Conservation (phyloP, 129 eudicot species). For the Heracleum sosnowskyi region DNA sequence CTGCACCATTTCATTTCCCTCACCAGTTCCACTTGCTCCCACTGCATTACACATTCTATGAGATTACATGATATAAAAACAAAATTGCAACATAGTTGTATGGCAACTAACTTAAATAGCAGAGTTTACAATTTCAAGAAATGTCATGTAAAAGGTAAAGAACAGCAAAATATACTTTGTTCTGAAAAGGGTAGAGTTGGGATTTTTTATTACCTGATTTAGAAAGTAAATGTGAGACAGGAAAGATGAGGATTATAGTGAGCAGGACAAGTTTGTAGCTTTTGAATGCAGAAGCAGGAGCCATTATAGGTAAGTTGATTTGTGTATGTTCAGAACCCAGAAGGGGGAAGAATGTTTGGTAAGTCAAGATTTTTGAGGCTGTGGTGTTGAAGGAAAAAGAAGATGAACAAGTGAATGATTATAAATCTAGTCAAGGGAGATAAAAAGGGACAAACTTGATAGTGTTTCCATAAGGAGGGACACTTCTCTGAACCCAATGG, state of each 20-base stretch:
- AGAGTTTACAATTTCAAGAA: background rate
- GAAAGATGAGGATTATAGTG: constrained; percentile 7
- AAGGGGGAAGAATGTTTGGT: background rate
- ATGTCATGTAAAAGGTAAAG: background rate
- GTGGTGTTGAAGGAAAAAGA: background rate
- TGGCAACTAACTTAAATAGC: background rate
- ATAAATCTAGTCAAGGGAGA: background rate
- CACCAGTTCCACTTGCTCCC: background rate
- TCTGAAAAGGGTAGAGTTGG: background rate
- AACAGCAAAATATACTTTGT: background rate
- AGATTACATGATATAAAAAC: background rate
- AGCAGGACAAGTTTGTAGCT: constrained; percentile 12
- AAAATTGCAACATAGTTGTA: background rate
- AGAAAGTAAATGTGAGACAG: constrained; percentile 13
- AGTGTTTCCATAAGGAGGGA: constrained; percentile 10
- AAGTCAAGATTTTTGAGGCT: background rate
- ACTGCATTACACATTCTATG: background rate
- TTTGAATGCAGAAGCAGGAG: constrained; percentile 10
- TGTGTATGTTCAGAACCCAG: background rate
- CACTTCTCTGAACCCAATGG: constrained; percentile 11
- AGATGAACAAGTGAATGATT: constrained; percentile 4
- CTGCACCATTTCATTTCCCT: constrained; percentile 1
- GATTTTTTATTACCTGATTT: constrained; percentile 14
- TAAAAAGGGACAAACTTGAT: constrained; percentile 9
- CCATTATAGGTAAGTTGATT: background rate